phyloP scores from a whole-genome alignment of 441 rosid genomes.

The Corymbia calophylla region DNA sequence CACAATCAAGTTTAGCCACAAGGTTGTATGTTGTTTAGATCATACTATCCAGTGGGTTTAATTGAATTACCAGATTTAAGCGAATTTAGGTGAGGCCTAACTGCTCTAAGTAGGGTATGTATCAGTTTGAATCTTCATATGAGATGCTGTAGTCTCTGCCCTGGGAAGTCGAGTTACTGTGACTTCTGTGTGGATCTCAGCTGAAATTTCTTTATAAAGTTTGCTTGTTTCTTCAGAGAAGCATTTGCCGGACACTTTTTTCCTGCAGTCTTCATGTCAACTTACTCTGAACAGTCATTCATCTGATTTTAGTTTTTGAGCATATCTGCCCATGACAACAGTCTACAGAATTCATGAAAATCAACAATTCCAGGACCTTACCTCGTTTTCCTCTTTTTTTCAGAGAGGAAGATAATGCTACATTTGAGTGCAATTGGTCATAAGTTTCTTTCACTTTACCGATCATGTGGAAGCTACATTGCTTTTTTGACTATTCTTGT shows the following conservation, averaged over 20 bases:
- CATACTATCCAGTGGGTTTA: neutral
- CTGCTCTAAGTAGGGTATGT: neutral
- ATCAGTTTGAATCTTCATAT: neutral
- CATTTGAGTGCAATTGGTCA: constrained; percentile 86
- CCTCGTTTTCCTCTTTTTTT: constrained; percentile 2
- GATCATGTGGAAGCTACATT: constrained; percentile 96
- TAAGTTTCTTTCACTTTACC: constrained; percentile 78
- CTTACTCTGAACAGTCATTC: neutral
- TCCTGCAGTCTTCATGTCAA: neutral
- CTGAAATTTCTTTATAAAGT: neutral
- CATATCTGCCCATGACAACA: neutral
- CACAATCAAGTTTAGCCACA: neutral
- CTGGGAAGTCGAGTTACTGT: neutral
- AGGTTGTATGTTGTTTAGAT: neutral
- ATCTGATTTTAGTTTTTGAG: neutral
- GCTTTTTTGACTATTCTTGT: constrained; percentile 92
- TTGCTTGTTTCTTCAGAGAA: neutral
- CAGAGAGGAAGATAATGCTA: constrained; percentile 89
- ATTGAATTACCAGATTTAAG: neutral
- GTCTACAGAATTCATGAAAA: neutral
- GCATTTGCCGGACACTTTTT: neutral
- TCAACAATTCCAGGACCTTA: neutral
- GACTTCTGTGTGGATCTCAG: neutral
- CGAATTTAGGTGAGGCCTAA: neutral
- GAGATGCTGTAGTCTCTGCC: neutral